Evolutionary conservation across 306 rosid genomes (phyloP), one percentile per base, ranked within the genome.

Genomic region (Ammopiptanthus mongolicus): DNA sequence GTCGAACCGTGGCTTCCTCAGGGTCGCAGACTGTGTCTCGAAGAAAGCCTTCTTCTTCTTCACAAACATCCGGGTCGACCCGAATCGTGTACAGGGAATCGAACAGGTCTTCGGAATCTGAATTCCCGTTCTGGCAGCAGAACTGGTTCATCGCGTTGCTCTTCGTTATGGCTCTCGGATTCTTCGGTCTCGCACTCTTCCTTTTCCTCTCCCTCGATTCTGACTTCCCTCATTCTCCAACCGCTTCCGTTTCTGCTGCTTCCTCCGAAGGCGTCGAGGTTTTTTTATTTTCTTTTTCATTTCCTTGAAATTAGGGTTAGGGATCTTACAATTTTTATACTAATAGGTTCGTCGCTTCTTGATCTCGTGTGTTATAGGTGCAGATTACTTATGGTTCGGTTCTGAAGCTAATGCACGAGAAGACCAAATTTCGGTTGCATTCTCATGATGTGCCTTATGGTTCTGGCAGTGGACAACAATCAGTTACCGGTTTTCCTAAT

Each of bases 401-500:
- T 19, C 71, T 96, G 47, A 96, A 96, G 90, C 89, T 96, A 50
- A 90, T 86, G 99, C 99, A 96, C 37, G 99, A 96, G 89, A 92
- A 52, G 80, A 85, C 96, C 70, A 96, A 91, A 69, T 83, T 84
- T 56, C 92, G 99, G 71, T 78, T 96, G 90, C 99, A 96, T 82
- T 96, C 98, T 17, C 99, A 96, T 50, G 99, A 96, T 28, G 98
- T 96, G 50, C 99, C 99, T 0, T 96, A 96, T 69, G 99, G 99
- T 78, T 96, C 99, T 75, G 99, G 99, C 2, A 96, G 99, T 77
- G 99, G 99, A n/a, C 99, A 96, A 72, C 98, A 96, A 80, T 96
- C 99, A 0, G 96, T 96, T 57, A 96, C 99, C 21, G 97, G 99
- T 13, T 96, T 88, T 78, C 97, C 93, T 9, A 81, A 25, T 29